Base-by-base conservation (phyloP, 2,329 filamentous ascomycete species). In the Aspergillus japonicus region DNA sequence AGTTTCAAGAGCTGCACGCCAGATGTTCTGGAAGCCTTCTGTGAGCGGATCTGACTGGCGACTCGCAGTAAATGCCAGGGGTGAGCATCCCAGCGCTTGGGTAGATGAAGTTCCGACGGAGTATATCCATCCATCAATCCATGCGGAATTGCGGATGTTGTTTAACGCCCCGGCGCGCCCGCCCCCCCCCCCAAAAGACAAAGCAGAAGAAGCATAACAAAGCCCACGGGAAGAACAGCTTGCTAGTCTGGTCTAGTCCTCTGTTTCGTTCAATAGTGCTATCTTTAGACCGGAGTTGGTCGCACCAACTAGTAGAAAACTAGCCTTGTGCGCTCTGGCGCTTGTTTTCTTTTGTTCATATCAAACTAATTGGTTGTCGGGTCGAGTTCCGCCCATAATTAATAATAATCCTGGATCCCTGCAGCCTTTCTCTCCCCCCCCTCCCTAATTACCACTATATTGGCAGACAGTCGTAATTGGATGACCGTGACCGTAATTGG, bases 1-100 rank as follows among this genome's bases (percentile, higher is more conserved):
- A 49, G 59, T 63, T 59, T 61, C 59, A 61, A 47, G 50, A 31
- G 24, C 57, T 54, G 42, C 48, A 57, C 49, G 35, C 2, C 8
- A 54, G 39, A 19, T 31, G 50, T 61, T 63, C 59, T 57, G 48
- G 53, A 63, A 59, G 39, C 56, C 59, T 49, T 56, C 49, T 26
- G 24, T 26, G 23, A 16, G n/a, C 35, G 12, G 12, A 35, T 58
- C 55, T 54, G 52, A 62, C 57, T 60, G 58, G 58, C 33, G 33
- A 51, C 21, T 31, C 12, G 39, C 21, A 10, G 24, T 52, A 11
- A 16, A 54, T 47, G 42, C 26, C 50, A 50, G 49, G 48, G 55
- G 49, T 57, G 35, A 57, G 48, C 39, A 55, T 48, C 53, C 53
- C 55, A 57, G 47, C 48, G 55, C 55, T 50, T 57, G 24, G 12